Percentiles rank a stretch among this genome's conserved stretches.
These are phyloP conservation scores for Sugiyamaella neomexicana DNA, from an alignment of 1,139 yeast species.

Conservation along the genomic window DNA sequence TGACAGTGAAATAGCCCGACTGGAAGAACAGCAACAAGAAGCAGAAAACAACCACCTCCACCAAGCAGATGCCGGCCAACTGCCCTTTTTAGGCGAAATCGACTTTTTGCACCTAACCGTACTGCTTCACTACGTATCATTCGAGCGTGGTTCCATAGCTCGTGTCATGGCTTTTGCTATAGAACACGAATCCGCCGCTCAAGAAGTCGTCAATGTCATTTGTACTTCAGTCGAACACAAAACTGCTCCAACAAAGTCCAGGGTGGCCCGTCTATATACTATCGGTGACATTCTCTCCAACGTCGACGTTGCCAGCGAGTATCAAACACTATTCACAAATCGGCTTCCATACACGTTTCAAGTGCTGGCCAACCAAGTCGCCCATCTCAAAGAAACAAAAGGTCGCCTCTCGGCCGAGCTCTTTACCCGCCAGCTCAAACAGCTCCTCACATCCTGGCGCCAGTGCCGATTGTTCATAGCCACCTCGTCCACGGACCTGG, in stretches of 20 bases:
- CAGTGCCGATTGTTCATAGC: conserved; percentile 2
- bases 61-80: not conserved
- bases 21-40: too few relatives aligned
- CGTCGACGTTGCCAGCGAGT: conserved; percentile 20
- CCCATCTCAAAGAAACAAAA: conserved; percentile 3
- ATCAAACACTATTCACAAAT: conserved; percentile 15
- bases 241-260: conserved; percentile 16
- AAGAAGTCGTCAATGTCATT: conserved; percentile 31
- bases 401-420: conserved; percentile 24
- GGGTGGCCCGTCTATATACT: conserved; percentile 34
- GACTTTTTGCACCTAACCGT: conserved; percentile 27
- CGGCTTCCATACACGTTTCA: conserved; percentile 16
- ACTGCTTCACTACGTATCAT: conserved; percentile 31
- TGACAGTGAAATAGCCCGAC: conserved; percentile 24
- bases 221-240: conserved; percentile 26
- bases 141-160: conserved; percentile 36
- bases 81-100: conserved; percentile 21
- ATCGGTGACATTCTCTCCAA: conserved; percentile 36
- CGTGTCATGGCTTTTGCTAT: conserved; percentile 38
- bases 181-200: conserved; percentile 30
- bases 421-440: conserved; percentile 20
- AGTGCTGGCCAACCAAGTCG: conserved; percentile 7
- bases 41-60: not conserved
- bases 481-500: not conserved
- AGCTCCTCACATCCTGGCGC: conserved; percentile 15